phyloP scores from a whole-genome alignment of 208 protist genomes.

The Trypanosoma platydactyli region DNA sequence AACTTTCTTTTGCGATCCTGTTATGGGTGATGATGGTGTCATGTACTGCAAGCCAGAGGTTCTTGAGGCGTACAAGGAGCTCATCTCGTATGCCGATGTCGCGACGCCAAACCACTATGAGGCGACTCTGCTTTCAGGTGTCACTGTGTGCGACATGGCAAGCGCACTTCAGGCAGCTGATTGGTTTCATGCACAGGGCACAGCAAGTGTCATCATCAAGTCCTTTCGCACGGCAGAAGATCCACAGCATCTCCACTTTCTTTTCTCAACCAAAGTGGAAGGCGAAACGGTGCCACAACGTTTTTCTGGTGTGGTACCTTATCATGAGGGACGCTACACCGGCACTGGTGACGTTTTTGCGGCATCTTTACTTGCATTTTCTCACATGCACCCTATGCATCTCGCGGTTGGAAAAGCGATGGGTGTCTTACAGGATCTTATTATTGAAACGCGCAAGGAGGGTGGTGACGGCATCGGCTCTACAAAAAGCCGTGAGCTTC shows the following conservation, averaged over 20 bases:
- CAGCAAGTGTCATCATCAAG: constrained; percentile 81
- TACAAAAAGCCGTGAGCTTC: constrained; percentile 71
- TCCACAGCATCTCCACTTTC: constrained; percentile 49
- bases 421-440: constrained; percentile 85
- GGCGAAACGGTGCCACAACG: constrained; percentile 27
- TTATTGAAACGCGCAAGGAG: constrained; percentile 50
- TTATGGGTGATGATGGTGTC: constrained; percentile 93
- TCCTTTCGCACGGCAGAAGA: constrained; percentile 60
- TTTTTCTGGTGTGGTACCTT: constrained; percentile 70
- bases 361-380: constrained; percentile 71
- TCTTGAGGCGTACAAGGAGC: constrained; percentile 84
- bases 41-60: constrained; percentile 94
- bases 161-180: constrained; percentile 63
- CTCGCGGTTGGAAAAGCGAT: constrained; percentile 75
- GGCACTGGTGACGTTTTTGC: constrained; percentile 88
- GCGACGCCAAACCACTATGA: constrained; percentile 95
- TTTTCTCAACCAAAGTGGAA: constrained; percentile 29
- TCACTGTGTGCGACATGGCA: constrained; percentile 60
- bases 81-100: constrained; percentile 77
- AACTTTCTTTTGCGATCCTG: constrained; percentile 93
- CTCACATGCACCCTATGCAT: constrained; percentile 46
- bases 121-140: constrained; percentile 71
- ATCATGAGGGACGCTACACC: constrained; percentile 80
- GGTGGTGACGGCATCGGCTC: constrained; percentile 51
- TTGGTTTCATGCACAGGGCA: constrained; percentile 81